Evolutionary conservation across 345 rosid species (phyloP).

Genomic region (Sisymbrium irio): DNA sequence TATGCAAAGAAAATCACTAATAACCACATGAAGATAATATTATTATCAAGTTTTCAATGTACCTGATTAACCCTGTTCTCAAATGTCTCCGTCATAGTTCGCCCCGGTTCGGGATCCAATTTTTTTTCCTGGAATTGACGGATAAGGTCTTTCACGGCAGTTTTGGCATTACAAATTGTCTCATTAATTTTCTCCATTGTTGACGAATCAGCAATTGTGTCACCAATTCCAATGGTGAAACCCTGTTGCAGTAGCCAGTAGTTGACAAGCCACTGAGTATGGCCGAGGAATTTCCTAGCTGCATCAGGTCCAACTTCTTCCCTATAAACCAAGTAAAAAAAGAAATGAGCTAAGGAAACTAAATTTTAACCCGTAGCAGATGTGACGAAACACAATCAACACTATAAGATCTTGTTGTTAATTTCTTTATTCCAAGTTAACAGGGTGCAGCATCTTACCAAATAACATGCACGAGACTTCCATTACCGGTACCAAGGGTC

Average conservation of each 20-base stretch:
- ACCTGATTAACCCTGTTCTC: conserved; percentile 99
- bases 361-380: neutral
- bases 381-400: neutral
- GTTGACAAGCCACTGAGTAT: conserved; percentile 99
- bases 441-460: conserved; percentile 48
- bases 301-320: conserved; percentile 99
- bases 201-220: conserved; percentile 93
- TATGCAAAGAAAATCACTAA: neutral
- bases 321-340: conserved; percentile 44
- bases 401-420: neutral
- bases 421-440: neutral
- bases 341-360: neutral
- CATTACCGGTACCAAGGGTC: conserved; percentile 83
- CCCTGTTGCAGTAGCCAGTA: conserved; percentile 96
- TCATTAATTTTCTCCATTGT: conserved; percentile 94
- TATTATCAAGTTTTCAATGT: neutral
- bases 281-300: conserved; percentile 96
- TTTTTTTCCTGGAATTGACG: conserved; percentile 62
- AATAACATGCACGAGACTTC: conserved; percentile 95
- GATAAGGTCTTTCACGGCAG: conserved; percentile 77
- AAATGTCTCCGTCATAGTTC: conserved; percentile 94
- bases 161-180: conserved; percentile 79
- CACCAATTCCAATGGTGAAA: conserved; percentile 97
- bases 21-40: neutral
- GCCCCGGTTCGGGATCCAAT: conserved; percentile 92